A percentile compares a stretch with the other conserved stretches of the same genome.
Evolutionary conservation across 345 rosid species (phyloP).

Genomic region (Lepidium sativum): DNA sequence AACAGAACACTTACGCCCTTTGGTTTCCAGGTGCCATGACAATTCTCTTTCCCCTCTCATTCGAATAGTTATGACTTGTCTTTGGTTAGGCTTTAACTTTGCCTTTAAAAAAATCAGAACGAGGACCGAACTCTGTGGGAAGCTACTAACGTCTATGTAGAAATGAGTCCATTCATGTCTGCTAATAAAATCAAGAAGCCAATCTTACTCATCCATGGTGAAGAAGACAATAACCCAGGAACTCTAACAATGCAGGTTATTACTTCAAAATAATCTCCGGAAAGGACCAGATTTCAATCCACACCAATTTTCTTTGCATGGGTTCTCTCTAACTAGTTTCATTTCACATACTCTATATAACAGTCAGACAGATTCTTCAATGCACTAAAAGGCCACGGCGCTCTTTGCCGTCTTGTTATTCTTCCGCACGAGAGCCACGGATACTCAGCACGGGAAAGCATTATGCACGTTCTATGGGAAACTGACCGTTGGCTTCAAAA

Average conservation of each 20-base stretch:
- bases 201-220: conserved; percentile 92
- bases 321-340: conserved; percentile 1
- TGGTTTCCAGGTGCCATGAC: conserved; percentile 75
- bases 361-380: conserved; percentile 96
- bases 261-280: background rate
- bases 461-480: conserved; percentile 99
- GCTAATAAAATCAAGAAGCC: conserved; percentile 96
- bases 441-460: conserved; percentile 88
- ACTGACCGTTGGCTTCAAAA: conserved; percentile 94
- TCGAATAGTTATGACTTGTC: conserved; percentile 9
- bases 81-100: background rate
- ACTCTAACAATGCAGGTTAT: conserved; percentile 95
- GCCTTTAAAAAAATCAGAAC: conserved; percentile 36
- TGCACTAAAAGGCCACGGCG: conserved; percentile 95
- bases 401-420: conserved; percentile 75
- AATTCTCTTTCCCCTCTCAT: background rate
- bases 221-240: conserved; percentile 96
- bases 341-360: conserved; percentile 8
- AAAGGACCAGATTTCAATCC: background rate
- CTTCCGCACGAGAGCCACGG: conserved; percentile 99
- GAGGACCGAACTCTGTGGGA: conserved; percentile 99
- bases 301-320: background rate
- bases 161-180: conserved; percentile 97
- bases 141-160: conserved; percentile 71
- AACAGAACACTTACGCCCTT: conserved; percentile 98